These are phyloP conservation scores for Ramaria sp. DNA, from an alignment of 768 basidiomycete species.

Conservation along the genomic window DNA sequence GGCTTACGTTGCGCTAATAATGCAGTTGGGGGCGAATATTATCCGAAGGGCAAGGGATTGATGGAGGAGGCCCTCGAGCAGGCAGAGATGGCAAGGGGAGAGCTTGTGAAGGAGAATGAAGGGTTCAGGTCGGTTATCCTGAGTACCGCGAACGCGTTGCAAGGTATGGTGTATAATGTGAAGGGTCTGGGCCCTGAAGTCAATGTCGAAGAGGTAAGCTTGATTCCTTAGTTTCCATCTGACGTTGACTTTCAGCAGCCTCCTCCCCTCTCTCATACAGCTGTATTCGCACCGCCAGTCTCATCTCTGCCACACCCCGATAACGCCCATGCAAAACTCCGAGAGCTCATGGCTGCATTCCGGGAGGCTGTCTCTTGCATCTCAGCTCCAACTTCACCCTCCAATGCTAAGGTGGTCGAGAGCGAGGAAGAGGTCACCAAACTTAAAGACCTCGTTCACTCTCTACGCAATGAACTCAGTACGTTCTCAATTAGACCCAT, in stretches of 20 bases:
- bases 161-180: slow-evolving; percentile 40
- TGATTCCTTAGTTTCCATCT: background rate
- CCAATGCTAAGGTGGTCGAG: slow-evolving; percentile 12
- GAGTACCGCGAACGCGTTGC: slow-evolving; percentile 53
- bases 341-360: slow-evolving; percentile 31
- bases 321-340: slow-evolving; percentile 38
- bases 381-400: slow-evolving; percentile 17
- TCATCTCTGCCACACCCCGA: slow-evolving; percentile 32
- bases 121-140: slow-evolving; percentile 51
- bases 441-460: slow-evolving; percentile 39
- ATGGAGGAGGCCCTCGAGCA: slow-evolving; percentile 63
- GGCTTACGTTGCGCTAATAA: slow-evolving; percentile 38
- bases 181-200: slow-evolving; percentile 27
- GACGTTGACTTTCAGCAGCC: slow-evolving; percentile 23
- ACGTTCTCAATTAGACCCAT: slow-evolving; percentile 12
- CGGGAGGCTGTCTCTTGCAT: slow-evolving; percentile 23
- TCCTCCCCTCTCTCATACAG: slow-evolving; percentile 31
- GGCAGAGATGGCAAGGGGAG: slow-evolving; percentile 54
- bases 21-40: slow-evolving; percentile 33
- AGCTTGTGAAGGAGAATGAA: slow-evolving; percentile 55
- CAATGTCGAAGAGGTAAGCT: slow-evolving; percentile 36
- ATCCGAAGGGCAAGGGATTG: slow-evolving; percentile 43
- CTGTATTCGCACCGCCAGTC: slow-evolving; percentile 35
- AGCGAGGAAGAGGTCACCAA: slow-evolving; percentile 36
- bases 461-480: slow-evolving; percentile 53